These are phyloP conservation scores for Tothia fuscella DNA, from an alignment of 2,329 filamentous ascomycete genomes.

Conservation along the genomic window DNA sequence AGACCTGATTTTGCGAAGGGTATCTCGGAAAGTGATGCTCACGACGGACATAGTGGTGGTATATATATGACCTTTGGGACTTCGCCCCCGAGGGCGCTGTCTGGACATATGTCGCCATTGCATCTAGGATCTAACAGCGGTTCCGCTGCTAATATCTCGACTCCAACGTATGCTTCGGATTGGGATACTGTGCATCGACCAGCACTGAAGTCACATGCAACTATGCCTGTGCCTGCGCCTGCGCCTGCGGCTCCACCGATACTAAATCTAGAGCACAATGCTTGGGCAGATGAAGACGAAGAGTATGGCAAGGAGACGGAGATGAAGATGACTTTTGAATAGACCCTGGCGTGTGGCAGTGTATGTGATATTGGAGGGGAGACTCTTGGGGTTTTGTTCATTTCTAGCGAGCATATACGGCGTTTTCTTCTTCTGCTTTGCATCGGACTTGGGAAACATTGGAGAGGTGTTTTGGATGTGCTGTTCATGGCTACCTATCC, in stretches of 20 bases:
- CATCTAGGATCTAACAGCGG: constrained; percentile 12
- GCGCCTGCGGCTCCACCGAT: constrained; percentile 12
- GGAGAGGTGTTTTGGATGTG: too few species aligned
- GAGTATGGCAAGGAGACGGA: constrained; percentile 35
- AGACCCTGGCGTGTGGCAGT: too few species aligned
- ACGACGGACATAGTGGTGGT: constrained; percentile 13
- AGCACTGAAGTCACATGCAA: constrained; percentile 18
- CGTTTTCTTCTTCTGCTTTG: too few species aligned
- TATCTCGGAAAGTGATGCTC: constrained; percentile 1
- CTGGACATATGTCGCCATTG: constrained; percentile 13
- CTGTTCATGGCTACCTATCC: too few species aligned
- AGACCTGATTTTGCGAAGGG: too few species aligned
- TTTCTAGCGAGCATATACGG: too few species aligned
- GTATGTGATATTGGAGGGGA: too few species aligned
- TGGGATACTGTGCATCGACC: neutral
- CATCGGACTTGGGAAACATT: too few species aligned
- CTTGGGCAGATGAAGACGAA: constrained; percentile 36
- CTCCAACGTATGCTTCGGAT: neutral
- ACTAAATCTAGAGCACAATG: constrained; percentile 25
- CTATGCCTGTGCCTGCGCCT: constrained; percentile 17
- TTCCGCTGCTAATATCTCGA: constrained; percentile 15
- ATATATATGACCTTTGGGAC: constrained; percentile 35
- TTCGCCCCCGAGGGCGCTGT: constrained; percentile 10
- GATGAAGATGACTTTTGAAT: constrained; percentile 37
- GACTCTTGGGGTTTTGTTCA: too few species aligned